Conservation (phyloP, 2,329 filamentous ascomycete genomes). For the Trichoderma lentiforme region DNA sequence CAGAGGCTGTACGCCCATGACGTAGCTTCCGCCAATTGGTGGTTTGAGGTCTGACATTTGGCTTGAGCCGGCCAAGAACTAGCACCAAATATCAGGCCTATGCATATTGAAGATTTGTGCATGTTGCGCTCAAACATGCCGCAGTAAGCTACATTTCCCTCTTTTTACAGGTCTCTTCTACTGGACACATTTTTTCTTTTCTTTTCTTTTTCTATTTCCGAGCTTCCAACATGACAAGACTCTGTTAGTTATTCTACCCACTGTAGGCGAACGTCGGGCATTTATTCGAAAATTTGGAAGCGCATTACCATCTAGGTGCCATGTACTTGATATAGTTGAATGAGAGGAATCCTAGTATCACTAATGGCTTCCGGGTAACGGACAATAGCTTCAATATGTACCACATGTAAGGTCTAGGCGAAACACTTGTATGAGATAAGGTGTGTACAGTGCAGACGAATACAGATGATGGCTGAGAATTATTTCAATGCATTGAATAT, state of each 20-base stretch:
- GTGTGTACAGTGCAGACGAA: neutral
- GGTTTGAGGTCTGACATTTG: neutral
- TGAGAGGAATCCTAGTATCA: too few species aligned
- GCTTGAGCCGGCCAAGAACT: neutral
- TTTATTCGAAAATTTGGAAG: neutral
- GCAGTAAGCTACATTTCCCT: neutral
- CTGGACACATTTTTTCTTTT: neutral
- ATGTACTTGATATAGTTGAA: neutral
- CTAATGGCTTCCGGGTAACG: too few species aligned
- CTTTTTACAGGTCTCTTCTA: neutral
- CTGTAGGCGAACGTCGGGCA: neutral
- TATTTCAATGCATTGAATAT: neutral
- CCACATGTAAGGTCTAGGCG: too few species aligned
- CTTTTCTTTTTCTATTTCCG: neutral
- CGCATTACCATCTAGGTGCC: neutral
- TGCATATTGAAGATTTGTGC: neutral
- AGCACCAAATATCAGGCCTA: neutral
- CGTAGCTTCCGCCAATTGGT: conserved; percentile 12
- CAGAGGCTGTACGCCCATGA: neutral
- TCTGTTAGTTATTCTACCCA: too few species aligned
- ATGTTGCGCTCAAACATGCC: neutral
- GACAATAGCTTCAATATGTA: too few species aligned
- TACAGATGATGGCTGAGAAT: neutral
- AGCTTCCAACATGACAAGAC: too few species aligned
- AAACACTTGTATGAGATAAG: too few species aligned